Base-by-base conservation (phyloP, 495 filamentous ascomycete species). In the Parachaetomium inaequale region DNA sequence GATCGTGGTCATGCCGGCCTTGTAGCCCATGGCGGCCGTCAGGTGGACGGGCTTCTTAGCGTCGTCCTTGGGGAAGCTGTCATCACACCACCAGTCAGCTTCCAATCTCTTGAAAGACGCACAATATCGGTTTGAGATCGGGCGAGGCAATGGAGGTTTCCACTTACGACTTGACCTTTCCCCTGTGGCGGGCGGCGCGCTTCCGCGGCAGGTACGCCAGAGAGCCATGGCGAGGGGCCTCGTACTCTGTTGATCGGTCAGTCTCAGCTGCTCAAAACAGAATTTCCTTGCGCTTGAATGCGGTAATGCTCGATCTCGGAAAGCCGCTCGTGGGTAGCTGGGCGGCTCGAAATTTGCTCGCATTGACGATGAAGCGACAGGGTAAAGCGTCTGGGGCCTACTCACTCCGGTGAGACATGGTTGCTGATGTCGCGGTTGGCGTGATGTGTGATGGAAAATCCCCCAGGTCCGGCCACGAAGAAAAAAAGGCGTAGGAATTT, bases 1-100 rank as follows among this genome's bases (percentile, higher is more conserved):
- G 82, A 98, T 93, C 69, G 95, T 99, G 78, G 91, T 96, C 95
- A 99, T 99, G 82, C 95, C 95, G 75, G 95, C 95, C 90, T 99
- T 99, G 88, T 99, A 99, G 77, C 95, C 95, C 86, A 99, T 92
- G 75, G 89, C 84, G 78, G 95, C 95, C 64, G 95, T 99, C 70
- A 99, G 85, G 84, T 99, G 95, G 79, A 98, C 93, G 72, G 93
- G 90, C 85, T 98, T 94, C 88, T 98, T 98, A 68, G 92, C 82
- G 85, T 99, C 92, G 90, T 99, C 95, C 85, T 98, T 98, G 75
- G 95, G 95, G 88, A 99, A 99, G 83, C 91, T 92, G 79, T 40
- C 55, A 51, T 72, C 42, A 72, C 63, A 66, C 61, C 56, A 51
- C 62, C 63, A 45, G 66, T 74, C 66, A 66, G 68, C 62, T 58